A percentile compares a stretch with the other conserved stretches of the same genome.
phyloP scores from a whole-genome alignment of 805 yeast genomes.

The Kuraishia cidri region DNA sequence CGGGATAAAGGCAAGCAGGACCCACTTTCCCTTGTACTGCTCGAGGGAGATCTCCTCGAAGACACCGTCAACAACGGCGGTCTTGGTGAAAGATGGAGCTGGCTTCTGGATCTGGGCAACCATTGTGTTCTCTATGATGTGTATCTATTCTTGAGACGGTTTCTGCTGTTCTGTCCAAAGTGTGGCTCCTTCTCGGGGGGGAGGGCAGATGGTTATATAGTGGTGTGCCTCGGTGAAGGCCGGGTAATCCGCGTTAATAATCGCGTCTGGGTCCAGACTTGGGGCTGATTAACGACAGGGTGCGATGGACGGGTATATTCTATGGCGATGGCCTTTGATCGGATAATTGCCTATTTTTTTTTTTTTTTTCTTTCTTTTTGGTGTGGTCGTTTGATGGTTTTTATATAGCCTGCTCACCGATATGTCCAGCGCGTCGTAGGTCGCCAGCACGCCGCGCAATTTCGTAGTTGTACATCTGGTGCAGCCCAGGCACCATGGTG shows the following conservation, averaged over 20 bases:
- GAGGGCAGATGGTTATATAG: too few species aligned
- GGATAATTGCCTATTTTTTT: too few species aligned
- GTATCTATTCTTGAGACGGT: not conserved
- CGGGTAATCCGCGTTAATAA: too few species aligned
- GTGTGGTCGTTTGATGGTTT: too few species aligned
- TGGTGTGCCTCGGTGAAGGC: too few species aligned
- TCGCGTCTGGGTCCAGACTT: too few species aligned
- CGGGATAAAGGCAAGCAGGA: slow-evolving; percentile 93
- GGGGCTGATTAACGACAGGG: too few species aligned
- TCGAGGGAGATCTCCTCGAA: slow-evolving; percentile 94
- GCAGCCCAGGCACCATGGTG: slow-evolving; percentile 11
- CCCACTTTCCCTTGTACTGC: slow-evolving; percentile 97
- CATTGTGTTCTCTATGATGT: slow-evolving; percentile 34
- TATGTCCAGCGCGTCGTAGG: too few species aligned
- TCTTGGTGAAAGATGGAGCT: slow-evolving; percentile 94
- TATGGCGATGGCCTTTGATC: too few species aligned
- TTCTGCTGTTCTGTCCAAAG: not conserved
- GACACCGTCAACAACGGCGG: slow-evolving; percentile 94
- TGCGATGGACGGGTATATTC: too few species aligned
- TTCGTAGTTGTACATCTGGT: slow-evolving; percentile 8
- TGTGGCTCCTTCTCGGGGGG: not conserved
- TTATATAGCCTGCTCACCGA: too few species aligned
- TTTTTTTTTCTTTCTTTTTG: too few species aligned
- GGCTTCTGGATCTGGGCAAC: slow-evolving; percentile 88
- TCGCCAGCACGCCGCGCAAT: slow-evolving; percentile 3